These are phyloP conservation scores for Carex littledalei DNA, from an alignment of 176 grass and related monocot genomes.

Conservation along the genomic window DNA sequence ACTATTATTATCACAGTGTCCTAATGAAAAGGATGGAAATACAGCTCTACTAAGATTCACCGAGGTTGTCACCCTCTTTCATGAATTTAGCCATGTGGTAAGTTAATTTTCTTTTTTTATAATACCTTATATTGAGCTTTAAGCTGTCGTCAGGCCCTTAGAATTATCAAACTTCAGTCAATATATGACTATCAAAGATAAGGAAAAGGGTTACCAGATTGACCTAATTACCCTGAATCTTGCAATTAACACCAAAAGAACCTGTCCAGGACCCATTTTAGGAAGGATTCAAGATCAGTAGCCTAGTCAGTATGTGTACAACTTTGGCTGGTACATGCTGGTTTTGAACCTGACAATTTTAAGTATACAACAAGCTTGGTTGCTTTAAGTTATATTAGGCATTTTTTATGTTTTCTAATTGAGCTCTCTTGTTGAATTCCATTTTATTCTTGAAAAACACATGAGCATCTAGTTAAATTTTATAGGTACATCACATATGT, in stretches of 20 bases:
- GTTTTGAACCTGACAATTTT: background rate
- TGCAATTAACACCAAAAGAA: background rate
- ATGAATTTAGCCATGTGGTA: constrained; percentile 99
- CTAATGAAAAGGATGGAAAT: constrained; percentile 69
- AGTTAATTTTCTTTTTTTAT: constrained; percentile 26
- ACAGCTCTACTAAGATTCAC: constrained; percentile 65
- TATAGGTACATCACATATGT: constrained; percentile 88
- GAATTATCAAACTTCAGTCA: background rate
- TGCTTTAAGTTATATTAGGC: background rate
- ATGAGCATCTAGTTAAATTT: constrained; percentile 9
- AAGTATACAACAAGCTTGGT: background rate
- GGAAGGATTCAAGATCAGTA: background rate
- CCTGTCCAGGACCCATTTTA: background rate
- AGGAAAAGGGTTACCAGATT: background rate
- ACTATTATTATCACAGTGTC: constrained; percentile 76
- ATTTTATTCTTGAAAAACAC: background rate
- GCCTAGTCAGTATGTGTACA: background rate
- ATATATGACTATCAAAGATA: background rate
- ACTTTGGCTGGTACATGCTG: background rate
- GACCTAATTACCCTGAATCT: background rate
- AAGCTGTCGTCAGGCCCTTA: background rate
- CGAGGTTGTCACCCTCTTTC: constrained; percentile 89
- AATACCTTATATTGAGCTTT: background rate
- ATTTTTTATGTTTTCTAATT: background rate
- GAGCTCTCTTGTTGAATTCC: background rate